Conservation (phyloP, 768 basidiomycete genomes). For the Mycena galericulata region DNA sequence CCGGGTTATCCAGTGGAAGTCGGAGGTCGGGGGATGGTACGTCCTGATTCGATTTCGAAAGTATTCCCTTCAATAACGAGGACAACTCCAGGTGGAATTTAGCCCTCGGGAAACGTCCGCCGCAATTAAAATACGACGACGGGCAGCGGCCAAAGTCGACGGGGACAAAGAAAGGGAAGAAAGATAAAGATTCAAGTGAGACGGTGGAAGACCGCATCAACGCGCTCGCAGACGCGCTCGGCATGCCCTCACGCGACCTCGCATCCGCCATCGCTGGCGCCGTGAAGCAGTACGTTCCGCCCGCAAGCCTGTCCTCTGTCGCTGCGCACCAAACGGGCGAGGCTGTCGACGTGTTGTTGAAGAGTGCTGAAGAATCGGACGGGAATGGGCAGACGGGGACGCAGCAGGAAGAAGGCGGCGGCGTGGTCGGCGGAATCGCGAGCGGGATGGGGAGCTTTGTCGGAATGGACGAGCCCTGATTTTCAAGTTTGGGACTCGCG, state of each 20-base stretch:
- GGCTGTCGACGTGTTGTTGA: constrained; percentile 55
- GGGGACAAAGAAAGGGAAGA: constrained; percentile 21
- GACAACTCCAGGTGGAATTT: constrained; percentile 64
- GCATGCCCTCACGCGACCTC: constrained; percentile 69
- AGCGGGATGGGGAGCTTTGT: constrained; percentile 55
- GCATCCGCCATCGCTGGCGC: constrained; percentile 74
- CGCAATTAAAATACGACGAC: constrained; percentile 30
- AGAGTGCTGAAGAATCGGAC: constrained; percentile 39
- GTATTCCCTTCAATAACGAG: not conserved
- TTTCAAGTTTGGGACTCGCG: not conserved
- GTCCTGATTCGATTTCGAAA: not conserved
- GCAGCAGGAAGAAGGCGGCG: constrained; percentile 31
- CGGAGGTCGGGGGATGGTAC: constrained; percentile 67
- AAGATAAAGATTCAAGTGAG: constrained; percentile 23
- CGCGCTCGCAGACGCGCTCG: constrained; percentile 70
- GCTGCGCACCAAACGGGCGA: constrained; percentile 60
- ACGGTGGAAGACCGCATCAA: constrained; percentile 69
- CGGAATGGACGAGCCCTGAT: constrained; percentile 60
- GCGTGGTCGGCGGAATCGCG: constrained; percentile 46
- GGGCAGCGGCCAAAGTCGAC: not conserved
- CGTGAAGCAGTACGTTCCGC: constrained; percentile 68
- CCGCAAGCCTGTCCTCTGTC: constrained; percentile 69
- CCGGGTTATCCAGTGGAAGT: constrained; percentile 59
- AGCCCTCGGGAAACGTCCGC: constrained; percentile 53
- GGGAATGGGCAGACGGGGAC: constrained; percentile 15